Evolutionary conservation across 768 basidiomycete genomes (phyloP).

Genomic region (Mycena sanguinolenta): DNA sequence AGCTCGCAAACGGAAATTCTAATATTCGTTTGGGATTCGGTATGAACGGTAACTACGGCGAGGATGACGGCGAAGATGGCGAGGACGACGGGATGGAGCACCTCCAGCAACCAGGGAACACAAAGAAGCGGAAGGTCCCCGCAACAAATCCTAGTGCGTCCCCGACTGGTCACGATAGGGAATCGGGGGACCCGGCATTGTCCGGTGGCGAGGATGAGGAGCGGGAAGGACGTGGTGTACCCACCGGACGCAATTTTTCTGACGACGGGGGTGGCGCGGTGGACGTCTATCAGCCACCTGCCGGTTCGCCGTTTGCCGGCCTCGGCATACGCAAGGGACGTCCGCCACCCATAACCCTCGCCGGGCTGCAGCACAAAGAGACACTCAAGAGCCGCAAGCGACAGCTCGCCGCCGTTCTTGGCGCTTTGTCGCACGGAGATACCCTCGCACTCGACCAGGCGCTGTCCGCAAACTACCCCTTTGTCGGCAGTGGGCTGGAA

Average conservation of each 20-base stretch:
- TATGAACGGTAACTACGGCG: slow-evolving; percentile 25
- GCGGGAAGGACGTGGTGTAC: slow-evolving; percentile 33
- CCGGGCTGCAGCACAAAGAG: slow-evolving; percentile 83
- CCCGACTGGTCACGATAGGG: slow-evolving; percentile 53
- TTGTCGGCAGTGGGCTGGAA: slow-evolving; percentile 41
- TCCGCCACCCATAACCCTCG: slow-evolving; percentile 71
- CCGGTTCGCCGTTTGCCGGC: slow-evolving; percentile 34
- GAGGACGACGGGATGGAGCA: slow-evolving; percentile 79
- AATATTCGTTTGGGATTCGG: neutral
- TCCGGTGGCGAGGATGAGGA: slow-evolving; percentile 48
- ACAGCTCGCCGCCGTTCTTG: slow-evolving; percentile 79
- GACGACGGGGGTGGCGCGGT: slow-evolving; percentile 33
- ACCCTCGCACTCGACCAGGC: slow-evolving; percentile 85
- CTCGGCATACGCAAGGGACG: slow-evolving; percentile 53
- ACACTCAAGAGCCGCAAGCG: slow-evolving; percentile 76
- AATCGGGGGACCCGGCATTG: slow-evolving; percentile 50
- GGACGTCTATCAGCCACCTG: slow-evolving; percentile 37
- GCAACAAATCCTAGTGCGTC: slow-evolving; percentile 67
- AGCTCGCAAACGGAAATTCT: slow-evolving; percentile 28
- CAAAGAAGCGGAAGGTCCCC: slow-evolving; percentile 91
- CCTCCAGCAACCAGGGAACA: slow-evolving; percentile 82
- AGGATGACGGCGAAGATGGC: slow-evolving; percentile 58
- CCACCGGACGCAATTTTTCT: slow-evolving; percentile 36
- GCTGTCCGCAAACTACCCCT: slow-evolving; percentile 64
- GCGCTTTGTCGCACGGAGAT: slow-evolving; percentile 75